A percentile compares a stretch with the other conserved stretches of the same genome.
phyloP scores from a whole-genome alignment of 1,284 basidiomycete genomes.

The Cutaneotrichosporon sp. region DNA sequence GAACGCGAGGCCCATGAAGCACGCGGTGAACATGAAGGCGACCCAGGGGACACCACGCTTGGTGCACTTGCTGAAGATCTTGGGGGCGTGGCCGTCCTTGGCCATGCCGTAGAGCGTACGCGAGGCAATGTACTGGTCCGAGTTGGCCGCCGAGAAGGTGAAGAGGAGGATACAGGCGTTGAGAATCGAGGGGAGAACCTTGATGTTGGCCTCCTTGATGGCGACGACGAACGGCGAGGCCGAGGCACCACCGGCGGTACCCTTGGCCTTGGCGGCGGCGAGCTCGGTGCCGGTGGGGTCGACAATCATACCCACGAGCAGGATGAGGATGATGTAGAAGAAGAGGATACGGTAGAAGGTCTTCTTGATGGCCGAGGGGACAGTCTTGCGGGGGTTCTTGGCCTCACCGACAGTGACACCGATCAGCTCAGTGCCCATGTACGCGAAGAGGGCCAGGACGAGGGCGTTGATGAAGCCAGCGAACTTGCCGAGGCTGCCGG shows the following conservation, averaged over 20 bases:
- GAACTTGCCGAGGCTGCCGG: slow-evolving; percentile 59
- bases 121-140: slow-evolving; percentile 60
- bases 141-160: slow-evolving; percentile 60
- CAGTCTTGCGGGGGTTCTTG: slow-evolving; percentile 62
- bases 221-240: slow-evolving; percentile 78
- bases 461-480: slow-evolving; percentile 62
- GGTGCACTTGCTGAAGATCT: slow-evolving; percentile 56
- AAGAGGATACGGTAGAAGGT: slow-evolving; percentile 63
- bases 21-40: slow-evolving; percentile 49
- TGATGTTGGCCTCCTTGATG: slow-evolving; percentile 54
- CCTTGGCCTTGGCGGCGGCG: slow-evolving; percentile 56
- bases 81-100: slow-evolving; percentile 58
- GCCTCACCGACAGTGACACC: slow-evolving; percentile 57
- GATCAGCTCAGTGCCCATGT: slow-evolving; percentile 63
- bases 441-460: slow-evolving; percentile 52
- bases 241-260: slow-evolving; percentile 59
- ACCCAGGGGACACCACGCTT: slow-evolving; percentile 55
- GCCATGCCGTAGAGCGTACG: slow-evolving; percentile 61
- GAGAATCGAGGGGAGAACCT: slow-evolving; percentile 54
- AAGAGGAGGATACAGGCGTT: slow-evolving; percentile 52
- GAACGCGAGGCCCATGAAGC: slow-evolving; percentile 51
- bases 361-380: slow-evolving; percentile 61
- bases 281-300: slow-evolving; percentile 47
- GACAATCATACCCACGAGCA: slow-evolving; percentile 68
- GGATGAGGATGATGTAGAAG: slow-evolving; percentile 61